These are phyloP conservation scores for Brassica balearica DNA, from an alignment of 441 rosid species.

Conservation along the genomic window DNA sequence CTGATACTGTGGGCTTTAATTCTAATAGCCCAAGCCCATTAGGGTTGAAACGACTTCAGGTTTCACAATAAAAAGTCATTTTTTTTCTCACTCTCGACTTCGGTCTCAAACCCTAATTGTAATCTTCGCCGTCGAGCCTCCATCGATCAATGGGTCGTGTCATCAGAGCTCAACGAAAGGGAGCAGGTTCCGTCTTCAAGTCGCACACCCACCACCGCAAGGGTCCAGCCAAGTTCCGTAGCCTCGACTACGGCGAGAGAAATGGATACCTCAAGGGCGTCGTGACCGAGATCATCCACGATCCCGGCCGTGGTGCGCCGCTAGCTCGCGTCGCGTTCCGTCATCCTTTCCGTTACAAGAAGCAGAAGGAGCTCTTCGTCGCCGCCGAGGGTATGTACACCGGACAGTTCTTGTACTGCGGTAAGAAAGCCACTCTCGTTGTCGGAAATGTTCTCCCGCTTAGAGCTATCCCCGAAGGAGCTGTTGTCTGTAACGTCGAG, in stretches of 20 bases:
- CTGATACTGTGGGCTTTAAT: background rate
- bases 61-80: background rate
- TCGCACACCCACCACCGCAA: conserved; percentile 91
- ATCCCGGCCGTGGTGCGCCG: conserved; percentile 86
- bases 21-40: background rate
- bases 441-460: conserved; percentile 9
- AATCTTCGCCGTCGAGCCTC: background rate
- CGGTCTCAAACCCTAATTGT: background rate
- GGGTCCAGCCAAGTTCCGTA: conserved; percentile 78
- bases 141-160: conserved; percentile 67
- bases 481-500: conserved; percentile 9
- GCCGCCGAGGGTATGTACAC: conserved; percentile 5
- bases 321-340: conserved; percentile 43
- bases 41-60: background rate
- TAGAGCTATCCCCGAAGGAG: background rate
- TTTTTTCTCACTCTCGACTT: background rate
- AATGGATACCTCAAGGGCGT: conserved; percentile 83
- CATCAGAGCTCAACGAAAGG: conserved; percentile 82
- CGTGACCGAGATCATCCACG: conserved; percentile 71
- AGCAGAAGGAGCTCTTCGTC: conserved; percentile 4
- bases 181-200: conserved; percentile 84
- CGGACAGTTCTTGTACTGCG: conserved; percentile 3
- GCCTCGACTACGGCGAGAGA: conserved; percentile 78
- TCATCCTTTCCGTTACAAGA: conserved; percentile 5
- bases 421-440: conserved; percentile 8